Evolutionary conservation across 1,284 basidiomycete species (phyloP).

Genomic region (Thelephora terrestris): DNA sequence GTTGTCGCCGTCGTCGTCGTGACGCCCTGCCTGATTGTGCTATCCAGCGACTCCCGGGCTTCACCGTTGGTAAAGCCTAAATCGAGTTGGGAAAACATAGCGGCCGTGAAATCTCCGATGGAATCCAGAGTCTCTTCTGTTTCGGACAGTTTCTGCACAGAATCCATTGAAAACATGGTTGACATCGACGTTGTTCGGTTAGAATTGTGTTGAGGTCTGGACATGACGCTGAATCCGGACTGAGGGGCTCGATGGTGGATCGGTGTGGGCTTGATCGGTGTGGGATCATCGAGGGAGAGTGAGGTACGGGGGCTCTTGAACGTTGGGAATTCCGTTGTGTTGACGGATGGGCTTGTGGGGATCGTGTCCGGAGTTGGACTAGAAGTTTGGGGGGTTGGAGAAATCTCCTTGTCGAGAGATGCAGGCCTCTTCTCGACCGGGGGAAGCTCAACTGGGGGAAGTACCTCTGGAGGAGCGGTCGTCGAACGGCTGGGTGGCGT

Average conservation of each 20-base stretch:
- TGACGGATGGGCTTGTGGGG: conserved; percentile 8
- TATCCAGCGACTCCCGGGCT: too few species aligned
- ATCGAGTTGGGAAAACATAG: too few species aligned
- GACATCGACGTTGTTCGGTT: conserved; percentile 6
- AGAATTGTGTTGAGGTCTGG: conserved; percentile 32
- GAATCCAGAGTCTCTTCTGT: too few species aligned
- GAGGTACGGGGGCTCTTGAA: not conserved
- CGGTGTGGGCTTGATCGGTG: conserved; percentile 48
- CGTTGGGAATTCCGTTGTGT: conserved; percentile 3
- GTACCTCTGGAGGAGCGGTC: not conserved
- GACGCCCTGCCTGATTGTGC: not conserved
- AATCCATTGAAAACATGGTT: too few species aligned
- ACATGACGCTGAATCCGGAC: conserved; percentile 59
- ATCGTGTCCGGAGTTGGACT: conserved; percentile 1
- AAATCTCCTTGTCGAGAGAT: conserved; percentile 8
- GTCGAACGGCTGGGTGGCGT: conserved; percentile 8
- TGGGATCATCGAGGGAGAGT: conserved; percentile 12
- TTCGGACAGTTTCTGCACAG: too few species aligned
- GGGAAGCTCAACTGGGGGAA: conserved; percentile 4
- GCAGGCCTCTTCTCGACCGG: conserved; percentile 8
- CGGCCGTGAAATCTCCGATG: too few species aligned
- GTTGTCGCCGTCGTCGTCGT: not conserved
- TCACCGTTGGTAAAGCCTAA: too few species aligned
- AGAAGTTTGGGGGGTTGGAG: not conserved
- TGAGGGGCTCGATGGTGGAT: conserved; percentile 52